phyloP scores from a whole-genome alignment of 495 filamentous ascomycete genomes.

The Sordaria brevicollis region DNA sequence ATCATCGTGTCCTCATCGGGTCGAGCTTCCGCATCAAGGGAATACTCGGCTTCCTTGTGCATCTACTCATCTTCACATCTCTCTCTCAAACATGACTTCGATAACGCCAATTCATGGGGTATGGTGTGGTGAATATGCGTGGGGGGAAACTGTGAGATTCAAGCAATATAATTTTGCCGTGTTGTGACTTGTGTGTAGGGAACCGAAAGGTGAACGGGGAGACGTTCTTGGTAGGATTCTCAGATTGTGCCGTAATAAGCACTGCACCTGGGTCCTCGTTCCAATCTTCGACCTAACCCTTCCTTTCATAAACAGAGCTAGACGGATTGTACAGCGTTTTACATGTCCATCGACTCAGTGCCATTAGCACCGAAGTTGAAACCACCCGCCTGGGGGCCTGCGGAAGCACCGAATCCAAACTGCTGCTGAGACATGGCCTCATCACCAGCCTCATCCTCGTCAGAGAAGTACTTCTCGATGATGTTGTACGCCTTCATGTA shows the following conservation, averaged over 20 bases:
- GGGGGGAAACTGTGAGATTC: constrained; percentile 8
- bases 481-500: constrained; percentile 99
- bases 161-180: constrained; percentile 15
- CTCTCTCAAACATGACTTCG: constrained; percentile 32
- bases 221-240: background rate
- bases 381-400: constrained; percentile 58
- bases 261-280: background rate
- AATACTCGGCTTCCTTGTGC: constrained; percentile 22
- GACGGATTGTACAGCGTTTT: constrained; percentile 22
- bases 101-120: constrained; percentile 19
- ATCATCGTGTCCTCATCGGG: constrained; percentile 18
- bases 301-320: background rate
- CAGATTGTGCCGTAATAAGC: background rate
- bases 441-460: constrained; percentile 82
- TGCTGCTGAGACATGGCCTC: constrained; percentile 49
- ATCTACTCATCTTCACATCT: constrained; percentile 14
- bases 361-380: constrained; percentile 91
- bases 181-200: background rate
- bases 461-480: constrained; percentile 99
- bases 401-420: constrained; percentile 74
- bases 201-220: background rate
- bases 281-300: background rate
- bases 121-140: constrained; percentile 8
- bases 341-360: constrained; percentile 97
- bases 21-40: constrained; percentile 44